Percentiles rank a stretch among this genome's conserved stretches.
Conservation (phyloP, 2,329 filamentous ascomycete genomes). For the Hortaea sp. region DNA sequence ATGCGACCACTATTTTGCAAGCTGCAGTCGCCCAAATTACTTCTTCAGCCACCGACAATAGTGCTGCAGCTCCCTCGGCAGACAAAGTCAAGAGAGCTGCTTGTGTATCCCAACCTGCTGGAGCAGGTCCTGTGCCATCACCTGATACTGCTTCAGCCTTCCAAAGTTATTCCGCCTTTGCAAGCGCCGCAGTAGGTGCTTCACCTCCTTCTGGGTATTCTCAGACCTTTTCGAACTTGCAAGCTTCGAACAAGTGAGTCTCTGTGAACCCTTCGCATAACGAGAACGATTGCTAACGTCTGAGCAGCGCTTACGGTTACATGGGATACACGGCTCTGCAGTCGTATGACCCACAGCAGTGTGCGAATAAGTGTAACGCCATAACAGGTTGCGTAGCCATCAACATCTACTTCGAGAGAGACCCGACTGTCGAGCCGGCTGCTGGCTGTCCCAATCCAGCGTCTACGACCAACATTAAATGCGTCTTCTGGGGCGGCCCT, state of each 20-base stretch:
- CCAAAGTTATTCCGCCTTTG: background rate
- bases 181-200: conserved; percentile 7
- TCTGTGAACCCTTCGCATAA: background rate
- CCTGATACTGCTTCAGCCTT: conserved; percentile 3
- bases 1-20: background rate
- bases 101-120: conserved; percentile 1
- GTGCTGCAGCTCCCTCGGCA: background rate
- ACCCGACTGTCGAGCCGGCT: conserved; percentile 24
- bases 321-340: conserved; percentile 15
- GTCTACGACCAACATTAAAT: conserved; percentile 24
- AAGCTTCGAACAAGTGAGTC: conserved; percentile 5
- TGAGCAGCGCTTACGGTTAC: conserved; percentile 14
- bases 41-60: background rate
- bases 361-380: conserved; percentile 16
- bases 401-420: conserved; percentile 22
- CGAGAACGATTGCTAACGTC: background rate
- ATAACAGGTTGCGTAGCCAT: conserved; percentile 11
- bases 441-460: conserved; percentile 25
- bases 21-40: background rate
- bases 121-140: conserved; percentile 3
- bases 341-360: conserved; percentile 19
- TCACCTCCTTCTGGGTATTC: conserved; percentile 10
- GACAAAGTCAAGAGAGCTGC: background rate
- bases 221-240: conserved; percentile 9
- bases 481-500: conserved; percentile 24